Base-by-base conservation (phyloP, 176 grass and related monocot genomes). In the Oropetium thomaeum region DNA sequence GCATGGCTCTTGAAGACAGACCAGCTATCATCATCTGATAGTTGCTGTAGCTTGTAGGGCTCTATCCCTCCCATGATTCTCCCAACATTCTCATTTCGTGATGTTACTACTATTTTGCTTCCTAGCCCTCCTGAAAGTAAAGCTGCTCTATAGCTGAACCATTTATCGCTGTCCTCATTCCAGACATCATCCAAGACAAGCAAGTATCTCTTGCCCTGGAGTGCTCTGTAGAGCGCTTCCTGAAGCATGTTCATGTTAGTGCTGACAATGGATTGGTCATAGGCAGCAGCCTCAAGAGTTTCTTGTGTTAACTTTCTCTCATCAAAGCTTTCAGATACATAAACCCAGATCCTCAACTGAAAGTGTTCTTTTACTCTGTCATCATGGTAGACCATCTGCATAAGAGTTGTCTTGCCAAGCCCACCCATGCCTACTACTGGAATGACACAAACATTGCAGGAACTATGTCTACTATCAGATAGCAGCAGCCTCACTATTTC, bases 181-280 rank as follows among this genome's bases (percentile, higher is more conserved):
- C 90, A 93, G 49, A 93, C 87, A 89, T 93, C 90, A 82, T 93
- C 87, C 75, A 93, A 62, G 44, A 93, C 87, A 69, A 93, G 79
- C 72, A 93, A 84, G 55, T 84, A 93, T 62, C 80, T 89, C 55
- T 93, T 93, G 45, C 80, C 80, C 16, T 26, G 49, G 53, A 93
- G 73, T 30, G 71, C 82, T 35, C 54, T 62, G 5, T 19, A 84
- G 25, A 93, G 87, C 34, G 68, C 80, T 82, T 87, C 85, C 37
- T 93, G 90, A 14, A 93, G 83, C 68, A 89, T 71, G 55, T 93
- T 89, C 87, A 89, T 88, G 47, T 92, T 92, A 62, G 79, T 78
- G 22, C 82, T 83, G 26, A 54, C 57, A 57, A 83, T 77, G 29
- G 79, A 84, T 85, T 89, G 76, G 52, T 87, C 86, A 67, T 69